Conservation (phyloP, 768 basidiomycete species). For the Pulveroboletus sp. region DNA sequence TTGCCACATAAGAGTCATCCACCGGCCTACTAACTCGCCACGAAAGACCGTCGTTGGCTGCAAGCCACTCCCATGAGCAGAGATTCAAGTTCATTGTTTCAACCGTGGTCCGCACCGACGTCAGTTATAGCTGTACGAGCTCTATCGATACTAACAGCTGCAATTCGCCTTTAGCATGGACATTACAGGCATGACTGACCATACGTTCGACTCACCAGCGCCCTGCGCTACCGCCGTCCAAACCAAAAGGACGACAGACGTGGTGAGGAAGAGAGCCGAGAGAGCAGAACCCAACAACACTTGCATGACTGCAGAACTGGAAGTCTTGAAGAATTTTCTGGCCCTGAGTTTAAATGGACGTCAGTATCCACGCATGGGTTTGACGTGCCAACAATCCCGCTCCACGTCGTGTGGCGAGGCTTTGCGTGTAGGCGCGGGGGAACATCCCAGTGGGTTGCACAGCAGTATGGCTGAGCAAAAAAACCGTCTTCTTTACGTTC, state of each 20-base stretch:
- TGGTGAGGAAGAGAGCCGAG: neutral
- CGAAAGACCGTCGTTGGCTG: neutral
- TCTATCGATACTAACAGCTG: slow-evolving; percentile 1
- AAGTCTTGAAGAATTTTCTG: neutral
- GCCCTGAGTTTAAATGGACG: neutral
- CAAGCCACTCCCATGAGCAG: neutral
- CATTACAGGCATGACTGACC: neutral
- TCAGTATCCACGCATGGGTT: neutral
- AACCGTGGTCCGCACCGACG: slow-evolving; percentile 1
- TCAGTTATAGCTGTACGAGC: neutral
- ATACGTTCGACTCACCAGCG: slow-evolving; percentile 7
- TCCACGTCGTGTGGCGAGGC: too few species aligned
- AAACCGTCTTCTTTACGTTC: slow-evolving; percentile 5
- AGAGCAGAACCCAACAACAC: neutral
- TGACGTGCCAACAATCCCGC: neutral
- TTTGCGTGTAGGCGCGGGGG: neutral
- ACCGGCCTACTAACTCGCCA: neutral
- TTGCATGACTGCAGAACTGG: slow-evolving; percentile 4
- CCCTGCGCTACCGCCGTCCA: slow-evolving; percentile 8
- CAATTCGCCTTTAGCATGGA: neutral
- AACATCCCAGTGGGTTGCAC: slow-evolving; percentile 3
- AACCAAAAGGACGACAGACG: neutral
- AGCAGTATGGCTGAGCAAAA: neutral
- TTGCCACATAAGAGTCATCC: neutral
- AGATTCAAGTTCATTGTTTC: neutral